A percentile compares a stretch with the other conserved stretches of the same genome.
Conservation (phyloP, 108 stramenopile genomes). For the Cyclostephanos tholiformis region DNA sequence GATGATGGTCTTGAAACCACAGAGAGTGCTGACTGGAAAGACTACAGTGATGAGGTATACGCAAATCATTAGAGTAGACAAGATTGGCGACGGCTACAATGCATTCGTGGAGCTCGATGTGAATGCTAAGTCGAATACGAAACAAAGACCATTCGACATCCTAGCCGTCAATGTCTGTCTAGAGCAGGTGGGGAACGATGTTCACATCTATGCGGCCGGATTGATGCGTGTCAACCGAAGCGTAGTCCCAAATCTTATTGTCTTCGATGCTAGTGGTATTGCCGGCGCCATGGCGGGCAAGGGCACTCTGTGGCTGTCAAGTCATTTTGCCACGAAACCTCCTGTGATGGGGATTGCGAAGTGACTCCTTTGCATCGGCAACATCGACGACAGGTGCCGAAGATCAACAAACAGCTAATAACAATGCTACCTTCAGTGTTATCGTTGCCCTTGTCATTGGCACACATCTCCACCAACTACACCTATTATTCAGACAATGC, state of each 20-base stretch:
- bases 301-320: slow-evolving; percentile 60
- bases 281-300: slow-evolving; percentile 62
- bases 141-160: slow-evolving; percentile 54
- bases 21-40: slow-evolving; percentile 52
- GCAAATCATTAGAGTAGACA: slow-evolving; percentile 52
- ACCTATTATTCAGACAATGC: not conserved
- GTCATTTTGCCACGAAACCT: slow-evolving; percentile 38
- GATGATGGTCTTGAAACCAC: slow-evolving; percentile 53
- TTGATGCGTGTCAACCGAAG: slow-evolving; percentile 58
- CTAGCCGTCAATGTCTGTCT: slow-evolving; percentile 56
- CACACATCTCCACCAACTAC: not conserved
- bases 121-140: slow-evolving; percentile 30
- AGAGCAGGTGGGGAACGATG: slow-evolving; percentile 50
- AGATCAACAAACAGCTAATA: not conserved
- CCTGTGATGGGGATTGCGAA: not conserved
- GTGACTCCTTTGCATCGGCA: not conserved
- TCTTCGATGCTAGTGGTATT: slow-evolving; percentile 60
- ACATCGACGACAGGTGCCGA: not conserved
- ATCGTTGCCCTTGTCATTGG: not conserved
- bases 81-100: slow-evolving; percentile 54
- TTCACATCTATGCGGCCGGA: slow-evolving; percentile 57
- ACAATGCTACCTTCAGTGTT: not conserved
- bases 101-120: slow-evolving; percentile 44
- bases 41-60: slow-evolving; percentile 59
- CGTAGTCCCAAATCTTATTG: slow-evolving; percentile 53